Evolutionary conservation across 306 rosid species (phyloP), one percentile per base, ranked within the genome.

Genomic region (Casuarina equisetifolia): DNA sequence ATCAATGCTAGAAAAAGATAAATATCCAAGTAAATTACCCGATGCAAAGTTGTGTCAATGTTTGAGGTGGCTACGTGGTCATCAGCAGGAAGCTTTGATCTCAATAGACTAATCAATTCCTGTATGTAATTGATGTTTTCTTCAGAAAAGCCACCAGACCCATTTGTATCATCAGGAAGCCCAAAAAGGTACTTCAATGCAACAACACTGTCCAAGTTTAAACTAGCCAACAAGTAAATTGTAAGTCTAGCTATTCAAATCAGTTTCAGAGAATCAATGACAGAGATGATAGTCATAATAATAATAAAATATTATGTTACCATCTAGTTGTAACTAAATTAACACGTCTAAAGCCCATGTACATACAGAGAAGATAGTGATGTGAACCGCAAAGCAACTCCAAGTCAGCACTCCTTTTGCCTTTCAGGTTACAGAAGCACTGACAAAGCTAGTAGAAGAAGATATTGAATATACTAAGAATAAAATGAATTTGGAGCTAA

Each of bases 181-280:
- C 97, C 99, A 86, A 89, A 95, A 82, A 95, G 92, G 85, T 81
- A 82, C 79, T 89, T 95, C 90, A 95, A 79, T 3, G 78, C 83
- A 48, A 75, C 84, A 79, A 92, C 91, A 86, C 90, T 89, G 85
- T 91, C 89, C 75, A 86, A 73, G 80, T 86, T 76, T 89, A 92
- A 90, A 82, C 96, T 90, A 82, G 78, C 80, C 88, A 87, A 86
- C 78, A 86, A 77, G 82, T 64, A 84, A 88, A 84, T 69, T 13
- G 77, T 87, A 49, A 92, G 80, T 83, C 35, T 62, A 68, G 57
- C 76, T 71, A 48, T 76, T 79, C 49, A 82, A 40, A 80, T 38
- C 16, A 54, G 44, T 58, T 73, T 74, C 70, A 79, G 68, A 62
- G 35, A 78, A 75, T 3, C 36, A 67, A 40, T 40, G 9, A 67